Evolutionary conservation across 2,329 filamentous ascomycete genomes (phyloP).

Genomic region (Claviceps sp.): DNA sequence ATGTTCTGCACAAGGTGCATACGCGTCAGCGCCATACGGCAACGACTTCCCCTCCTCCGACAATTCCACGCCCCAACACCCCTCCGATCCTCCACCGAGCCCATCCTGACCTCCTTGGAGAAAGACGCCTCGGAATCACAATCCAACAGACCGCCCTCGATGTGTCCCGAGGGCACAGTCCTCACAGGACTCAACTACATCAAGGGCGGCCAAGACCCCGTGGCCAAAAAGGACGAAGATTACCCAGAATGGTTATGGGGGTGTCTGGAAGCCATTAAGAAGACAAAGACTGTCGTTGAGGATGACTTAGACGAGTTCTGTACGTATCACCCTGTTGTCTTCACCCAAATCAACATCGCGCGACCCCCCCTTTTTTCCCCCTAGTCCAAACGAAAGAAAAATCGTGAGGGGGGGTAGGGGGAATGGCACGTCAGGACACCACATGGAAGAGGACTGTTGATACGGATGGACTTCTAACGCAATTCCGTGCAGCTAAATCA

Average conservation of each 20-base stretch:
- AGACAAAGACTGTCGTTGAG: constrained; percentile 34
- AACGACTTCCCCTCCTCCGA: constrained; percentile 18
- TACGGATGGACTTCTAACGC: not conserved
- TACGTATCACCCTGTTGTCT: constrained; percentile 31
- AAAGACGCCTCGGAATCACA: constrained; percentile 17
- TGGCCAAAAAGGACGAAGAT: constrained; percentile 59
- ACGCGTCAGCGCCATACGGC: constrained; percentile 24
- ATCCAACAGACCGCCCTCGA: constrained; percentile 26
- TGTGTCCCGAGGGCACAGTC: constrained; percentile 53
- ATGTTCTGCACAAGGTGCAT: constrained; percentile 37
- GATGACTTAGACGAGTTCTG: constrained; percentile 65
- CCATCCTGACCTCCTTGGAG: constrained; percentile 23
- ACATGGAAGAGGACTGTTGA: too few relatives aligned
- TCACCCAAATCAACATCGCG: too few relatives aligned
- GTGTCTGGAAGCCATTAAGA: constrained; percentile 50
- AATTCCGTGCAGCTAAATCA: constrained; percentile 51
- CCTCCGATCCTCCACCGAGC: constrained; percentile 21
- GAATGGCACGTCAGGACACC: not conserved
- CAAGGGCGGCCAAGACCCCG: constrained; percentile 59
- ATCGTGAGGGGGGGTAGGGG: too few relatives aligned
- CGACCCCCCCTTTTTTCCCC: too few relatives aligned
- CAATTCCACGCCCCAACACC: constrained; percentile 27
- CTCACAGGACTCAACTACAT: constrained; percentile 65
- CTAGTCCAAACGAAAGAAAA: not conserved
- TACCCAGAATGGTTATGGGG: constrained; percentile 76